A percentile compares a stretch with the other conserved stretches of the same genome.
These are phyloP conservation scores for Tuctoria greenei DNA, from an alignment of 176 grass and related monocot species.

Conservation along the genomic window DNA sequence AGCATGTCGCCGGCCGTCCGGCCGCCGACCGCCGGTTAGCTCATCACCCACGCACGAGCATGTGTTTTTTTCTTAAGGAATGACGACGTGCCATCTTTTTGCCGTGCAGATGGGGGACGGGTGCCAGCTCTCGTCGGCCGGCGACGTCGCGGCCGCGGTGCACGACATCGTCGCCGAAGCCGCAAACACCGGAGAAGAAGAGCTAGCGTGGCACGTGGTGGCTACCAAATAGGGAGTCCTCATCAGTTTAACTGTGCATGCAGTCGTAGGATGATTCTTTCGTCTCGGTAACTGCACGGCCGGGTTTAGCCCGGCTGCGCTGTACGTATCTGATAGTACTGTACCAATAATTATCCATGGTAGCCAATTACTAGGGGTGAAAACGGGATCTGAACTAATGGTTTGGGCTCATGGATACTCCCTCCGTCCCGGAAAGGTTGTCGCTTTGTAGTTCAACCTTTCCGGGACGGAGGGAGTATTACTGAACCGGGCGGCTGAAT, in stretches of 20 bases:
- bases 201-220: neutral
- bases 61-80: neutral
- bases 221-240: neutral
- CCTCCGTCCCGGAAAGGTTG: too few relatives aligned
- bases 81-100: neutral
- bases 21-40: neutral
- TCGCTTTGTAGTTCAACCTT: too few relatives aligned
- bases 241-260: neutral
- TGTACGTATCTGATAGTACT: neutral
- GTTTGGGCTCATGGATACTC: too few relatives aligned
- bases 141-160: slow-evolving; percentile 58
- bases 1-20: neutral
- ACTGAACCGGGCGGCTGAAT: too few relatives aligned
- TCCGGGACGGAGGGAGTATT: too few relatives aligned
- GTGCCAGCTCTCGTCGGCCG: slow-evolving; percentile 58
- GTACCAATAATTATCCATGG: neutral
- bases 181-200: neutral
- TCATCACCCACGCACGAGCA: neutral
- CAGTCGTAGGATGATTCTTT: neutral
- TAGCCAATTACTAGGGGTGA: too few relatives aligned
- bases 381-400: too few relatives aligned
- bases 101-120: slow-evolving; percentile 50
- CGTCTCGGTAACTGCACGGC: neutral
- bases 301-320: neutral
- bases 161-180: slow-evolving; percentile 43